phyloP scores from a whole-genome alignment of 495 filamentous ascomycete genomes.

The Aspergillus affinis region DNA sequence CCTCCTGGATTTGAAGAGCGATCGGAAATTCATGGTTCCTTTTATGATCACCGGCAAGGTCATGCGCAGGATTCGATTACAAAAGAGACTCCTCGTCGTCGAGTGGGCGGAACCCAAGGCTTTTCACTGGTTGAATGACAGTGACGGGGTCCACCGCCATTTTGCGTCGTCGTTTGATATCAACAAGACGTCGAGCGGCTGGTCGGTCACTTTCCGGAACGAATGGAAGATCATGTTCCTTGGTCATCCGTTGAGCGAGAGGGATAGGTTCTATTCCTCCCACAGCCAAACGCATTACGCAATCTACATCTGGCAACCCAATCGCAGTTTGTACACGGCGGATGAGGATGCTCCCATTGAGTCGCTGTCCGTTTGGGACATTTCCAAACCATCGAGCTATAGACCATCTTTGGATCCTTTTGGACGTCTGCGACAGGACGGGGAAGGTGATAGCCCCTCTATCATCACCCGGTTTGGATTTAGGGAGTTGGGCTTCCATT shows the following conservation, averaged over 20 bases:
- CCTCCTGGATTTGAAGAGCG: conserved; percentile 53
- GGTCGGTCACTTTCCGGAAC: conserved; percentile 55
- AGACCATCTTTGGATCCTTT: conserved; percentile 55
- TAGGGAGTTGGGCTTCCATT: conserved; percentile 55
- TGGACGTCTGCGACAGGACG: conserved; percentile 32
- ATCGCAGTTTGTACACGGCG: conserved; percentile 54
- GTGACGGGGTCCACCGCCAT: conserved; percentile 59
- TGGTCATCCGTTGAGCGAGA: conserved; percentile 57
- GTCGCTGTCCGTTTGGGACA: conserved; percentile 66
- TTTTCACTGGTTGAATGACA: conserved; percentile 59
- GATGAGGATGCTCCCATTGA: conserved; percentile 62
- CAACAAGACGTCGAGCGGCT: conserved; percentile 27
- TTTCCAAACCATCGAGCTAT: conserved; percentile 54
- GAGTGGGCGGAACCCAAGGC: conserved; percentile 65
- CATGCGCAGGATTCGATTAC: conserved; percentile 58
- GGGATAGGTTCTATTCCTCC: conserved; percentile 63
- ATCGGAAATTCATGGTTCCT: conserved; percentile 47
- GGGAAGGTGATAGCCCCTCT: conserved; percentile 42
- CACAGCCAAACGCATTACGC: conserved; percentile 65
- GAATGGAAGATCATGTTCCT: conserved; percentile 69
- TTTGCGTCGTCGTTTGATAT: conserved; percentile 65
- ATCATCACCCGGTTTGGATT: conserved; percentile 58
- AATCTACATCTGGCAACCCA: conserved; percentile 66
- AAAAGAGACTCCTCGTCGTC: conserved; percentile 55
- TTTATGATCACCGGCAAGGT: conserved; percentile 55